Conservation (phyloP, 2,329 filamentous ascomycete genomes). For the Trichothecium roseum region DNA sequence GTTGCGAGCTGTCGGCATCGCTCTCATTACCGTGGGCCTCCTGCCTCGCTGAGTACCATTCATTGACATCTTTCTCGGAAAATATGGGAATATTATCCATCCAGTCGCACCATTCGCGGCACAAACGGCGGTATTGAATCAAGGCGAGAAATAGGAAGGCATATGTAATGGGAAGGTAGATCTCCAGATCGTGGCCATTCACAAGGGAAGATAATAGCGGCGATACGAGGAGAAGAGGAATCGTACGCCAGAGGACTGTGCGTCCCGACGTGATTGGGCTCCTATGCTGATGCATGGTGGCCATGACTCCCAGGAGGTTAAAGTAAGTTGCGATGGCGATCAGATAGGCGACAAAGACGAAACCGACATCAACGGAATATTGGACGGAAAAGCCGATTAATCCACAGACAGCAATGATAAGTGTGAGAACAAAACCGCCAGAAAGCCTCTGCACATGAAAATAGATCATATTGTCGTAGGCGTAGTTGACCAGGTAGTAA, state of each 20-base stretch:
- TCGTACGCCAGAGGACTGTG: constrained; percentile 40
- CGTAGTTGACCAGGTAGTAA: constrained; percentile 41
- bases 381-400: constrained; percentile 38
- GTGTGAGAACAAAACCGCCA: constrained; percentile 32
- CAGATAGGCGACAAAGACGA: constrained; percentile 50
- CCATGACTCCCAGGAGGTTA: constrained; percentile 41
- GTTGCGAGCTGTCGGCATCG: constrained; percentile 6
- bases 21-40: background rate
- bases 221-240: constrained; percentile 45
- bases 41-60: constrained; percentile 31
- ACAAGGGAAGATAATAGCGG: constrained; percentile 45
- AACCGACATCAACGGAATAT: constrained; percentile 29
- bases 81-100: constrained; percentile 36
- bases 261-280: constrained; percentile 48
- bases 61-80: constrained; percentile 36
- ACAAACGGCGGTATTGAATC: constrained; percentile 40
- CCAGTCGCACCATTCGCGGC: constrained; percentile 51
- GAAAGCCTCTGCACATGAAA: constrained; percentile 32
- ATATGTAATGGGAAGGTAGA: constrained; percentile 46
- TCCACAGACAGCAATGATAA: constrained; percentile 30
- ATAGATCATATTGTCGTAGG: constrained; percentile 29
- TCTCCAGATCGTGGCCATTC: constrained; percentile 37
- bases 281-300: constrained; percentile 42
- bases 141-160: constrained; percentile 40
- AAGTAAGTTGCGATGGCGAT: constrained; percentile 48